phyloP scores from a whole-genome alignment of 2,329 filamentous ascomycete genomes.

The Sporothrix schenckii region DNA sequence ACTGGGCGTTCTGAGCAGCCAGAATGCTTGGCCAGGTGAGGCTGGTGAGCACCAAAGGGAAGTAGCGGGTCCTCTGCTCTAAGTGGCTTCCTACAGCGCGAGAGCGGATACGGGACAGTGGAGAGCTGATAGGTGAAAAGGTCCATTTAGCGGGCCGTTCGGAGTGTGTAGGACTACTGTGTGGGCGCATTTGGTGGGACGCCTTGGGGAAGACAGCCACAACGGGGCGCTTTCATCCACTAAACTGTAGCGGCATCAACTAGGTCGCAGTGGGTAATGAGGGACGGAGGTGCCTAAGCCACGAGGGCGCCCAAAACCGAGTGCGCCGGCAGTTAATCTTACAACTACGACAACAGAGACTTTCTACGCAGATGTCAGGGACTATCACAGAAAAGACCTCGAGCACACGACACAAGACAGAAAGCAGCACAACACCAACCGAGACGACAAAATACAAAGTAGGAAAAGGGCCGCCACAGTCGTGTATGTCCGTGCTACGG shows the following conservation, averaged over 20 bases:
- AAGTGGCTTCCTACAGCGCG: conserved; percentile 1
- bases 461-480: not conserved
- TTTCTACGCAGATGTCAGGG: no score
- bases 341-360: no score
- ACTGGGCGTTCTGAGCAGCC: not conserved
- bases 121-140: not conserved
- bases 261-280: not conserved
- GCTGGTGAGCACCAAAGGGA: not conserved
- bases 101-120: not conserved
- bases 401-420: not conserved
- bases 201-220: not conserved
- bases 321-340: no score
- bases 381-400: no score
- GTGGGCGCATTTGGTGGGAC: not conserved
- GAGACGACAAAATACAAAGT: no score
- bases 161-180: not conserved
- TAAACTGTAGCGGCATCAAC: not conserved
- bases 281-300: not conserved
- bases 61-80: not conserved
- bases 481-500: conserved; percentile 10
- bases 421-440: not conserved
- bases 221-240: conserved; percentile 6
- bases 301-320: not conserved
- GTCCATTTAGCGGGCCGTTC: not conserved
- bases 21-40: conserved; percentile 2